phyloP scores from a whole-genome alignment of 208 protist species.

The Endotrypanum monterogeii region DNA sequence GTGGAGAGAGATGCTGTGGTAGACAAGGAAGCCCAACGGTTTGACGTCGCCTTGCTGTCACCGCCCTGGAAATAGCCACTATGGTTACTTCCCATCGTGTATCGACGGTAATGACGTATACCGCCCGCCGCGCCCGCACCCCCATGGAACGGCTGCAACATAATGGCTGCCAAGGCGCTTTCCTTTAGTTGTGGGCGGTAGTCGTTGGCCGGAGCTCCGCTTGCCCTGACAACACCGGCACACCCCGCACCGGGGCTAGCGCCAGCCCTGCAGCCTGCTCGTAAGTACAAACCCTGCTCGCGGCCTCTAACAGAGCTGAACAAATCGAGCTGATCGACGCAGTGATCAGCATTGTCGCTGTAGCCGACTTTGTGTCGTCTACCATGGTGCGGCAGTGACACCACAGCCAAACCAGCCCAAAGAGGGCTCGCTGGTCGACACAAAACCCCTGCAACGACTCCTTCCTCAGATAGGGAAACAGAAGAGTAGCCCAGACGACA shows the following conservation, averaged over 20 bases:
- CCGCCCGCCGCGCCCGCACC: background rate
- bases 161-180: slow-evolving; percentile 37
- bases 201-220: background rate
- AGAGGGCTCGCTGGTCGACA: slow-evolving; percentile 16
- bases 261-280: background rate
- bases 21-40: slow-evolving; percentile 14
- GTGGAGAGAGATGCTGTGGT: slow-evolving; percentile 9
- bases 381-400: slow-evolving; percentile 10
- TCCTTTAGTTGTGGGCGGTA: slow-evolving; percentile 35
- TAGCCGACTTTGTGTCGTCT: slow-evolving; percentile 21
- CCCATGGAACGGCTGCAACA: slow-evolving; percentile 37
- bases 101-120: slow-evolving; percentile 4
- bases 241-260: background rate
- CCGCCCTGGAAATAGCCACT: background rate
- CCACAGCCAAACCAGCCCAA: slow-evolving; percentile 26
- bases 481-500: slow-evolving; percentile 25
- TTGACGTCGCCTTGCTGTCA: slow-evolving; percentile 14
- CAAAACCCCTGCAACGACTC: slow-evolving; percentile 8
- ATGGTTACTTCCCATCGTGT: background rate
- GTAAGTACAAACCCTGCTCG: background rate
- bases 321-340: background rate
- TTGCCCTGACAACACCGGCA: background rate
- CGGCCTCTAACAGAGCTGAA: background rate
- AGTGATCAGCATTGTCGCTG: slow-evolving; percentile 7
- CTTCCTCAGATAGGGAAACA: background rate